Base-by-base conservation (phyloP, 192 early-diverging fungal genomes). In the Gryganskiella cystojenkinii region DNA sequence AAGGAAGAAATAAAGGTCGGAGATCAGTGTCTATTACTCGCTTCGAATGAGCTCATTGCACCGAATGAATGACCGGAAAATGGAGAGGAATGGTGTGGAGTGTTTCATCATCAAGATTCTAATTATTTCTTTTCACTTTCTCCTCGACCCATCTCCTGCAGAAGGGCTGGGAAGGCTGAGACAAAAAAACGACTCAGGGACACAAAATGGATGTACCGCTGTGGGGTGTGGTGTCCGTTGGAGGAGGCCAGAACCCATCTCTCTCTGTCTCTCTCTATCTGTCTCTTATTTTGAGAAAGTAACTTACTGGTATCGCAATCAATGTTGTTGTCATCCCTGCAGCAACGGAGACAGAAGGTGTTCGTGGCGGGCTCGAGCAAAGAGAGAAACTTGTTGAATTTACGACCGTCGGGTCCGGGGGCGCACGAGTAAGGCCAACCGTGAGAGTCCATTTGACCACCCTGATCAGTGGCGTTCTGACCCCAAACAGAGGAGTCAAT, bases 311-410 rank as follows among this genome's bases (percentile, higher is more conserved):
- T 61, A 49, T 70, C 60, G 68, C 59, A 61, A 31, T 61, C 68
- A n/a, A 56, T 3, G 30, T 61, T 70, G 56, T 61, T 37, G 8
- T 53, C 49, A 42, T 49, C 33, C 10, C 22, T 24, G 50, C 75
- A 81, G 80, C 83, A 81, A 15, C 83, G 71, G 51, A 85, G 70
- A 72, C 81, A 82, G 55, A 68, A 85, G 17, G 73, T 81, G 55
- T 75, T 71, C 53, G 74, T 61, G 34, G 67, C 54, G n/a, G 83
- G 81, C 60, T 82, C 83, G 56, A 84, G 67, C 64, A 84, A 50
- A 22, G 76, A 82, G 35, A 82, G 78, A 69, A 85, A 85, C 66
- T 82, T 73, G 19, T 56, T 61, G 56, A 63, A 85, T 7, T 71
- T 76, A n/a, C 70, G 49, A n/a, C n/a, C n/a, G n/a, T n/a, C n/a